Evolutionary conservation across 257 asterid species (phyloP).

Genomic region (Rauvolfia tetraphylla): DNA sequence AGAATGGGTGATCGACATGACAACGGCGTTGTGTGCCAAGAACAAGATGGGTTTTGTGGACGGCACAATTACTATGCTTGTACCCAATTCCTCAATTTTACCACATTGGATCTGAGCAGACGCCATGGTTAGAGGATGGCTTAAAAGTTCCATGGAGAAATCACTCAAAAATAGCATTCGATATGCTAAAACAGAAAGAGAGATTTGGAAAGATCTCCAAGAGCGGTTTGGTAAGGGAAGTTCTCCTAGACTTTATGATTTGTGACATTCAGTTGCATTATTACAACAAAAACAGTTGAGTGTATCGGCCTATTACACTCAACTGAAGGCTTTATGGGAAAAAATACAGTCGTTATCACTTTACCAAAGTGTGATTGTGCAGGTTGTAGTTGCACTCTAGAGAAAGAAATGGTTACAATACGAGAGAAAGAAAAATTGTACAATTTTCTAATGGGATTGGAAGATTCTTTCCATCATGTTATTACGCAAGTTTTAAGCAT

Average conservation of each 20-base stretch:
- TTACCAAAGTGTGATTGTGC: not conserved
- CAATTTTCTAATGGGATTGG: conserved; percentile 6
- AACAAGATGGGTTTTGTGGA: not conserved
- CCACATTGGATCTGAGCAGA: not conserved
- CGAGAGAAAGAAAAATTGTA: not conserved
- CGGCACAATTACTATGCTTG: not conserved
- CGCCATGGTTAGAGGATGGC: conserved; percentile 3
- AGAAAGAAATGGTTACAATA: not conserved
- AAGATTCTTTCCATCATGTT: not conserved
- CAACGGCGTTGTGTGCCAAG: not conserved
- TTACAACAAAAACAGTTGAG: not conserved
- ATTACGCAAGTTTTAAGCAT: not conserved
- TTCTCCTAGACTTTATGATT: not conserved
- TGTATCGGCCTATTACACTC: not conserved
- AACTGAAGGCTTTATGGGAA: not conserved
- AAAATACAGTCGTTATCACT: not conserved
- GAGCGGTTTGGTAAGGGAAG: conserved; percentile 6
- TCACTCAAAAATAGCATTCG: not conserved
- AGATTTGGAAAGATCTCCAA: not conserved
- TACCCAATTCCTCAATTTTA: not conserved
- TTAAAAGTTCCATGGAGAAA: not conserved
- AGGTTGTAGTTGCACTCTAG: not conserved
- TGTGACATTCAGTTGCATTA: not conserved
- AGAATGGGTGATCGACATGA: not conserved
- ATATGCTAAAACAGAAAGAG: not conserved